Conservation (phyloP, 202 grass and related monocot genomes). For the Bolboschoenoplectus hybrid region DNA sequence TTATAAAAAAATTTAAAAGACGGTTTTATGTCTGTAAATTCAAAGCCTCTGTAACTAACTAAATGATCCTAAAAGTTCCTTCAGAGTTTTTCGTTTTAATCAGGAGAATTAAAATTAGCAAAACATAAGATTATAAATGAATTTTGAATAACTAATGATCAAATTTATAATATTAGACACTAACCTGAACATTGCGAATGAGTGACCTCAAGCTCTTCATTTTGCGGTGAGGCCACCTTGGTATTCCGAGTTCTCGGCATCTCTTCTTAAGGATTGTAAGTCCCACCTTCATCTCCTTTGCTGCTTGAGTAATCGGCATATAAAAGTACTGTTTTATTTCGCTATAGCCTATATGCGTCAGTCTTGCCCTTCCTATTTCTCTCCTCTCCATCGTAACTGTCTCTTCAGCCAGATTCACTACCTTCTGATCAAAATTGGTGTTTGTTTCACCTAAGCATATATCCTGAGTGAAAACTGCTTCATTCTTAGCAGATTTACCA, state of each 20-base stretch:
- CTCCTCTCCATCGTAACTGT: not conserved
- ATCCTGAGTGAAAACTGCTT: slow-evolving; percentile 11
- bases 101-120: not conserved
- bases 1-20: not conserved
- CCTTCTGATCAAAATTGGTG: slow-evolving; percentile 7
- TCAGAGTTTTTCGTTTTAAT: not conserved
- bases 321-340: slow-evolving; percentile 78
- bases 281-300: slow-evolving; percentile 80
- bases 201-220: slow-evolving; percentile 90
- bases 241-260: slow-evolving; percentile 82
- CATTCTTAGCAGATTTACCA: not conserved
- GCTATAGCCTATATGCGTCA: slow-evolving; percentile 56
- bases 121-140: not conserved
- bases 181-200: slow-evolving; percentile 72
- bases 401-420: slow-evolving; percentile 18
- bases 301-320: slow-evolving; percentile 88
- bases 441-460: not conserved
- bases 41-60: not conserved
- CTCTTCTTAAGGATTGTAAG: slow-evolving; percentile 90
- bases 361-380: slow-evolving; percentile 38
- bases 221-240: slow-evolving; percentile 86
- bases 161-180: not conserved
- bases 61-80: not conserved
- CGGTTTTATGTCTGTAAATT: not conserved
- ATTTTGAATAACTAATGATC: not conserved